Evolutionary conservation across 2,329 filamentous ascomycete genomes (phyloP).

Genomic region (Aureobasidium sp.): DNA sequence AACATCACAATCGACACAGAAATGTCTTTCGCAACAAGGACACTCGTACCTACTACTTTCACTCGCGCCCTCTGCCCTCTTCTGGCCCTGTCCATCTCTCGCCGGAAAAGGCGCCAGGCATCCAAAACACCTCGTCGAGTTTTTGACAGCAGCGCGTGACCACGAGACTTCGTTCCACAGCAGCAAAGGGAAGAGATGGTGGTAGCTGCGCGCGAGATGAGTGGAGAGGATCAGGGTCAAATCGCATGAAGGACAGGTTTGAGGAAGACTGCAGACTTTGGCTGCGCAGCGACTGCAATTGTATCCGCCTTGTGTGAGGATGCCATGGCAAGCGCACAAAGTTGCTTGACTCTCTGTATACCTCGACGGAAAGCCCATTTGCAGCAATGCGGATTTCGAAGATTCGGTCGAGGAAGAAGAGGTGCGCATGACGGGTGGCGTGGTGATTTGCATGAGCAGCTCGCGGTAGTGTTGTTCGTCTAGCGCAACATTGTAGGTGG

Average conservation of each 20-base stretch:
- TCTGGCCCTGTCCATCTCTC: slow-evolving; percentile 18
- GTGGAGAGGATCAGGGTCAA: slow-evolving; percentile 92
- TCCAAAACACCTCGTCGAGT: slow-evolving; percentile 60
- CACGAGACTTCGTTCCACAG: slow-evolving; percentile 91
- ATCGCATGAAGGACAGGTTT: slow-evolving; percentile 84
- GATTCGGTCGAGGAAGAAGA: slow-evolving; percentile 20
- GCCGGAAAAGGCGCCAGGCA: slow-evolving; percentile 68
- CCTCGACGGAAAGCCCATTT: slow-evolving; percentile 96
- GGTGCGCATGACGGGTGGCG: slow-evolving; percentile 72
- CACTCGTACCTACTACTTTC: slow-evolving; percentile 87
- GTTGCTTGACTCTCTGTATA: slow-evolving; percentile 66
- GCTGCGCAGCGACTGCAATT: slow-evolving; percentile 79
- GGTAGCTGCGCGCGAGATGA: slow-evolving; percentile 85
- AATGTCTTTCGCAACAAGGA: slow-evolving; percentile 78
- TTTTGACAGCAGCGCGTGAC: slow-evolving; percentile 52
- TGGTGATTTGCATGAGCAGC: slow-evolving; percentile 81
- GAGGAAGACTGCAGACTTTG: slow-evolving; percentile 83
- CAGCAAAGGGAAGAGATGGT: slow-evolving; percentile 81
- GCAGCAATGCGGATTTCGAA: slow-evolving; percentile 55
- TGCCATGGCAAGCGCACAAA: slow-evolving; percentile 86
- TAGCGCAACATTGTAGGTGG: slow-evolving; percentile 74
- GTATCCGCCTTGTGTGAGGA: slow-evolving; percentile 76
- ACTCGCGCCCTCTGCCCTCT: slow-evolving; percentile 51
- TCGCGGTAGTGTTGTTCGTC: slow-evolving; percentile 85
- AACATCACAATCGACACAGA: slow-evolving; percentile 96